These are phyloP conservation scores for Alternaria solani DNA, from an alignment of 2,329 filamentous ascomycete genomes.

Conservation along the genomic window DNA sequence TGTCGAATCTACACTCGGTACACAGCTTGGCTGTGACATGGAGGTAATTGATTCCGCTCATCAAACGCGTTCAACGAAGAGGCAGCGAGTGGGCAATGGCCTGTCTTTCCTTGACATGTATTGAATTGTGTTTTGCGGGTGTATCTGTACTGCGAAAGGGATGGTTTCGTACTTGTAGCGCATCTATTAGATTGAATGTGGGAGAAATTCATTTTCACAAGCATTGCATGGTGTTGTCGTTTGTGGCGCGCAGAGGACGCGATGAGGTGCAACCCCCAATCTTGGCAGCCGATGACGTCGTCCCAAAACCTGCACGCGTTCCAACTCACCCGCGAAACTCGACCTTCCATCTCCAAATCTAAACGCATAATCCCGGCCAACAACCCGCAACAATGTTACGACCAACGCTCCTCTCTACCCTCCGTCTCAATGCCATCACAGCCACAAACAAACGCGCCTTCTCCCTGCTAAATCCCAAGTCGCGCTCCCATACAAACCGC, in stretches of 20 bases:
- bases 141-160: neutral
- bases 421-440: neutral
- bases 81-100: neutral
- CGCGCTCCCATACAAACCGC: constrained; percentile 38
- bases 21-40: neutral
- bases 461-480: constrained; percentile 24
- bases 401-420: neutral
- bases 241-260: constrained; percentile 45
- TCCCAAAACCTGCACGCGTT: constrained; percentile 10
- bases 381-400: constrained; percentile 7
- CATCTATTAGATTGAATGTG: neutral
- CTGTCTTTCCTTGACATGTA: constrained; percentile 1
- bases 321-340: neutral
- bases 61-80: neutral
- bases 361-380: neutral
- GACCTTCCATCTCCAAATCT: neutral
- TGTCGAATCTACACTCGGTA: neutral
- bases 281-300: constrained; percentile 28
- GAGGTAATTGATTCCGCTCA: neutral
- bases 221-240: neutral
- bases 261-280: constrained; percentile 35
- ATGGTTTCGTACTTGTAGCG: neutral
- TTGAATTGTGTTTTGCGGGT: neutral
- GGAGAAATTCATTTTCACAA: neutral
- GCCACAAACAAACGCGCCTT: constrained; percentile 19